Evolutionary conservation across 2,329 filamentous ascomycete species (phyloP).

Genomic region (Cordyceps tenuipes): DNA sequence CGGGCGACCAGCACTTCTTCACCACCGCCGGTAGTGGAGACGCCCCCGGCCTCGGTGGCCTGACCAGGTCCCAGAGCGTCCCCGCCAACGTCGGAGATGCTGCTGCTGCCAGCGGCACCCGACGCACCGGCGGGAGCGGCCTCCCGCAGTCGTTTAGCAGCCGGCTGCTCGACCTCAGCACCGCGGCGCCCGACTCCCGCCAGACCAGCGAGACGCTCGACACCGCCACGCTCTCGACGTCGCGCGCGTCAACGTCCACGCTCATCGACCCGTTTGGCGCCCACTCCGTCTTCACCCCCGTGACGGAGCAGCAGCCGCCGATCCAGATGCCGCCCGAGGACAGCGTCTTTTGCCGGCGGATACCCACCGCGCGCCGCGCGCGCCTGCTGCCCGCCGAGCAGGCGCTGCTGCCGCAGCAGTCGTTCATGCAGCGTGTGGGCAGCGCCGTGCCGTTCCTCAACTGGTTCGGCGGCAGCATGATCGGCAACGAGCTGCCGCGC

Average conservation of each 20-base stretch:
- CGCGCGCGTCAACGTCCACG: conserved; percentile 38
- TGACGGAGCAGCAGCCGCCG: conserved; percentile 15
- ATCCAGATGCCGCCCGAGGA: conserved; percentile 26
- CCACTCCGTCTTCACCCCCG: neutral
- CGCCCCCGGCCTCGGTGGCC: conserved; percentile 29
- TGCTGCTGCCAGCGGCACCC: conserved; percentile 22
- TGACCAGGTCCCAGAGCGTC: conserved; percentile 28
- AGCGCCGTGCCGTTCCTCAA: conserved; percentile 60
- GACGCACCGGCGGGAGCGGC: conserved; percentile 17
- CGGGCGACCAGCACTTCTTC: neutral
- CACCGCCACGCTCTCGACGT: conserved; percentile 41
- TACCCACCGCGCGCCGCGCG: conserved; percentile 58
- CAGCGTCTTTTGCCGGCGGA: conserved; percentile 48
- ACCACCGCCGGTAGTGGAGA: neutral
- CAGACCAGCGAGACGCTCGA: conserved; percentile 50
- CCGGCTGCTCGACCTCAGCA: conserved; percentile 30
- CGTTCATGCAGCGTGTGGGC: conserved; percentile 54
- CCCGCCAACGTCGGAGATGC: conserved; percentile 21
- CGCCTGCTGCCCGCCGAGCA: conserved; percentile 60
- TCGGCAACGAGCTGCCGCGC: conserved; percentile 66
- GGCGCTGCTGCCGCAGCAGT: conserved; percentile 61
- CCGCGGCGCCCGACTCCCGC: conserved; percentile 33
- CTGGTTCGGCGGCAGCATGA: conserved; percentile 65
- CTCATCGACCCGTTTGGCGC: conserved; percentile 26
- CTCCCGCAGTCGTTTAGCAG: conserved; percentile 29